Base-by-base conservation (phyloP, 78 protist genomes). In the Pigoraptor vietnamica region DNA sequence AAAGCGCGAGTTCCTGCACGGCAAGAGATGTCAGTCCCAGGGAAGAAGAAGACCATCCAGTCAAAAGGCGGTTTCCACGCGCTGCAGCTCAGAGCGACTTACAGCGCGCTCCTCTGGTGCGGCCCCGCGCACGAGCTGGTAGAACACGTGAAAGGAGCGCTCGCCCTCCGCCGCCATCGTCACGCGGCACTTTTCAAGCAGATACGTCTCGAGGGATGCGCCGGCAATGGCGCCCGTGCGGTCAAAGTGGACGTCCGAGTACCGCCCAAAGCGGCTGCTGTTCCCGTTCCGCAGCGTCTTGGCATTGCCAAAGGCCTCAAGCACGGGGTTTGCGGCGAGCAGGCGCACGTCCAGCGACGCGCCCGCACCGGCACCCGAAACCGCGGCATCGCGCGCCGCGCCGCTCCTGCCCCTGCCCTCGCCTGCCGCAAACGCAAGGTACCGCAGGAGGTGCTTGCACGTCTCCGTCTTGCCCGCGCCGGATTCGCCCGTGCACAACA, bases 391-490 rank as follows among this genome's bases (percentile, higher is more conserved):
- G 23, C 19, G 21, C 37, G 9, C 19, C 23, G 88, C 19, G 88
- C 38, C 88, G 25, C 21, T 6, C 38, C 24, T 6, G 35, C 39
- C 88, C 21, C 35, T 79, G 1, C 35, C 84, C 32, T 25, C 35
- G 10, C 1, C 84, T 25, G 84, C 84, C 38, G 38, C 88, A 32
- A 86, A 86, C 21, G 40, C 9, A 36, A 38, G 33, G 6, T 38
- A 14, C 23, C 94, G 95, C 93, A 97, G 83, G 33, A 95, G 67
- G 38, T 93, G 91, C 94, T 97, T 97, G 39, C 97, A 94, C 0
- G 97, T 91, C 92, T 98, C 98, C 1, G 99, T 97, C 94, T 98
- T 98, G 56, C 98, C 98, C 32, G 98, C 98, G 38, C 99, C 98
- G 6, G 97, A 94, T 96, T 98, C 99, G 82, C 79, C 90, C 35